phyloP scores from a whole-genome alignment of 2,329 filamentous ascomycete species.

The Zopfia rhizophila region DNA sequence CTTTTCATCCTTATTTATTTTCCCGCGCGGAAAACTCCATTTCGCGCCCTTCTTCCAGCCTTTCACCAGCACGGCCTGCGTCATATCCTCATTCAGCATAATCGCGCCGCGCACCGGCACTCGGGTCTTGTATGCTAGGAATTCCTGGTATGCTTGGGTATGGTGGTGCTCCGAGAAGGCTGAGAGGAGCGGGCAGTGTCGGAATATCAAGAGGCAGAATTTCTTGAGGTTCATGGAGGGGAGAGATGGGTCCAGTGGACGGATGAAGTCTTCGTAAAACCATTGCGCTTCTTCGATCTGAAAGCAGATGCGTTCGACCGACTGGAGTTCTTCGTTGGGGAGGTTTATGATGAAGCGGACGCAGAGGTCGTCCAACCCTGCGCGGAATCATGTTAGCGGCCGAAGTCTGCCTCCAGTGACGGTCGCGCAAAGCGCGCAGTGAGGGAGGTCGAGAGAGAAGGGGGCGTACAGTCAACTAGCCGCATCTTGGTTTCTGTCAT shows the following conservation, averaged over 20 bases:
- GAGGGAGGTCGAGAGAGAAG: conserved; percentile 5
- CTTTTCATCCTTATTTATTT: conserved; percentile 97
- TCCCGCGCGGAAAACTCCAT: conserved; percentile 96
- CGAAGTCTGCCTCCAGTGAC: not conserved
- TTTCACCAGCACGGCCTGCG: conserved; percentile 90
- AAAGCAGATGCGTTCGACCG: conserved; percentile 94
- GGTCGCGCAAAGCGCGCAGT: not conserved
- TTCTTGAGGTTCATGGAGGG: conserved; percentile 85
- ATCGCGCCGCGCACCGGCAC: conserved; percentile 96
- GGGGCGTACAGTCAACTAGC: conserved; percentile 82
- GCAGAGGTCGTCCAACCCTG: conserved; percentile 96
- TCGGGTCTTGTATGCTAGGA: conserved; percentile 91
- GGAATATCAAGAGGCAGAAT: conserved; percentile 91
- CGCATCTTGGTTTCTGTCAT: conserved; percentile 85
- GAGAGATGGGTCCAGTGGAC: conserved; percentile 83
- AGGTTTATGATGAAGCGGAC: conserved; percentile 99
- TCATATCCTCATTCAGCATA: conserved; percentile 92
- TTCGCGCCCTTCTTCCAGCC: conserved; percentile 97
- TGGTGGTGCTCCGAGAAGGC: conserved; percentile 82
- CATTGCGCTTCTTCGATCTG: conserved; percentile 99
- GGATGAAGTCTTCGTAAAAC: conserved; percentile 99
- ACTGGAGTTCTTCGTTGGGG: conserved; percentile 87
- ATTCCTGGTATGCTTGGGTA: conserved; percentile 86
- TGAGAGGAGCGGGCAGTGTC: conserved; percentile 89
- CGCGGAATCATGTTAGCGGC: conserved; percentile 9